A percentile compares a stretch with the other conserved stretches of the same genome.
Evolutionary conservation across 2,329 filamentous ascomycete species (phyloP).

Genomic region (Raffaelea deltoideospora): DNA sequence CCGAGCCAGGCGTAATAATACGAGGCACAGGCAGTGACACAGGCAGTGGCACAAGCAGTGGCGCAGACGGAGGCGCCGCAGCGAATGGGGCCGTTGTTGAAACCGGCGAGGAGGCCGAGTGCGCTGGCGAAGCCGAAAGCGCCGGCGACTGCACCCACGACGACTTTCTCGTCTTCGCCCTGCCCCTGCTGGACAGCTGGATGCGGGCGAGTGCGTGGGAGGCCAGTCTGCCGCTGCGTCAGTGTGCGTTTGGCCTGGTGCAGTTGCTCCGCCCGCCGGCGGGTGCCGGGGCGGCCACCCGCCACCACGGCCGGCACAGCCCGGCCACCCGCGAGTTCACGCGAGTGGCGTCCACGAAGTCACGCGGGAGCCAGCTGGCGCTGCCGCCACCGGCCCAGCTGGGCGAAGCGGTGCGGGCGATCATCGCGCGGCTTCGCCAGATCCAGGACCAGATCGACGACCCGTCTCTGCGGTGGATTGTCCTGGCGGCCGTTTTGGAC

Average conservation of each 20-base stretch:
- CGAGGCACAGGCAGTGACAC: too few species aligned
- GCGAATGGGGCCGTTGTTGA: not conserved
- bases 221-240: constrained; percentile 18
- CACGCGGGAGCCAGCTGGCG: constrained; percentile 16
- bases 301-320: constrained; percentile 5
- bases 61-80: too few species aligned
- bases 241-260: constrained; percentile 21
- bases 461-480: constrained; percentile 16
- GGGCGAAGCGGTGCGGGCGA: constrained; percentile 9
- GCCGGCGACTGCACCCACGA: constrained; percentile 9
- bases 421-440: constrained; percentile 13
- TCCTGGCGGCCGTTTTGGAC: constrained; percentile 22
- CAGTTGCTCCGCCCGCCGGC: too few species aligned
- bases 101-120: not conserved
- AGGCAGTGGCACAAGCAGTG: too few species aligned
- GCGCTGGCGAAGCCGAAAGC: constrained; percentile 1
- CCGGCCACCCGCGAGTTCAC: constrained; percentile 22
- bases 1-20: too few species aligned
- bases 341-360: constrained; percentile 16
- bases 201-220: constrained; percentile 23
- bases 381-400: constrained; percentile 12
- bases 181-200: constrained; percentile 24
- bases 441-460: constrained; percentile 9
- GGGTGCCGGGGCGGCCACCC: too few species aligned
- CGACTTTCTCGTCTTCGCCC: constrained; percentile 24